Conservation (phyloP, 176 grass and related monocot species). For the Oropetium thomaeum region DNA sequence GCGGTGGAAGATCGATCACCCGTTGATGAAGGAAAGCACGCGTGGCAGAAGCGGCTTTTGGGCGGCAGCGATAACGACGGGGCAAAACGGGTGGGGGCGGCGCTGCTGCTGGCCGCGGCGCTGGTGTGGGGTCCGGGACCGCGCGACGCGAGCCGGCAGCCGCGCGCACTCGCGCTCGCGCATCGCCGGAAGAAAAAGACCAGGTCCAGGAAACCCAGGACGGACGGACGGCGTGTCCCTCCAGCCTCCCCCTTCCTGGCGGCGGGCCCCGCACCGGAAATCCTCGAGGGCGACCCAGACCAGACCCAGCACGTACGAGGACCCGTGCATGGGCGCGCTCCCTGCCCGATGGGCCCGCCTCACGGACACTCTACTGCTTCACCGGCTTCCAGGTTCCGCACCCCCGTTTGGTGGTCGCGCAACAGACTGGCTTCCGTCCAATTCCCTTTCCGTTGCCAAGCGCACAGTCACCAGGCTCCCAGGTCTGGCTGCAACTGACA, state of each 20-base stretch:
- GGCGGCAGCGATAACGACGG: neutral
- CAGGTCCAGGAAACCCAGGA: neutral
- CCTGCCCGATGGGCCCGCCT: constrained; percentile 28
- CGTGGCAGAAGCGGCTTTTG: neutral
- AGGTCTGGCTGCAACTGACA: no score
- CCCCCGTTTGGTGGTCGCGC: constrained; percentile 19
- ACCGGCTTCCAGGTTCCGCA: neutral
- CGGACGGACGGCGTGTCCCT: neutral
- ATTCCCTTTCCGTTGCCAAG: neutral
- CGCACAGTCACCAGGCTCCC: neutral
- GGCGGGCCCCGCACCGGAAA: neutral
- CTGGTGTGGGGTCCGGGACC: neutral
- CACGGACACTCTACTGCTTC: constrained; percentile 24
- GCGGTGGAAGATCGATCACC: neutral
- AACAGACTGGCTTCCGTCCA: constrained; percentile 19
- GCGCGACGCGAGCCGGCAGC: neutral
- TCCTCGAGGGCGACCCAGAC: neutral
- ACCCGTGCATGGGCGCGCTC: constrained; percentile 31
- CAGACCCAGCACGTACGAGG: constrained; percentile 34
- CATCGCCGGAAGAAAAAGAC: neutral
- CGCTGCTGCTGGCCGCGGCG: neutral
- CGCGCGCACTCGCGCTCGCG: neutral
- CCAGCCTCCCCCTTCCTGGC: neutral
- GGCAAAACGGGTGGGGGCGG: neutral
- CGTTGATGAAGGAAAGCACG: neutral